Evolutionary conservation across 2,329 filamentous ascomycete species (phyloP).

Genomic region (Paramyrothecium sp.): DNA sequence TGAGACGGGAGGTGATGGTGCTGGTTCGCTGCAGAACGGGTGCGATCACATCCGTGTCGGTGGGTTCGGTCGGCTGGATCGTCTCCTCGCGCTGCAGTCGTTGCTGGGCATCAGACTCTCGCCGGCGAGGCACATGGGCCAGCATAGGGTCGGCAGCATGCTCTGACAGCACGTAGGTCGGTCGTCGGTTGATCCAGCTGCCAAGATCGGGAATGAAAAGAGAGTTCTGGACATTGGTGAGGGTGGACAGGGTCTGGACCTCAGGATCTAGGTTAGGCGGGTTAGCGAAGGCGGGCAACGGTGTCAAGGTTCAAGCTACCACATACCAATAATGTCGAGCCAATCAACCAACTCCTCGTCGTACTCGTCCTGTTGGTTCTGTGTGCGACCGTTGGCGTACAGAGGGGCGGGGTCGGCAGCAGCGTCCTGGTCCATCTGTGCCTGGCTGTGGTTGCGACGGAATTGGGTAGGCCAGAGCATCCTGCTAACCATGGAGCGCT

Average conservation of each 20-base stretch:
- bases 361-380: slow-evolving; percentile 36
- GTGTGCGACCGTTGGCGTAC: neutral
- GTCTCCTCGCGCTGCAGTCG: slow-evolving; percentile 2
- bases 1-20: slow-evolving; percentile 67
- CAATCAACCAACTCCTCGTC: slow-evolving; percentile 37
- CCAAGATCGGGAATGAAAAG: slow-evolving; percentile 84
- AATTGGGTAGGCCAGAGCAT: slow-evolving; percentile 21
- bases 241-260: slow-evolving; percentile 76
- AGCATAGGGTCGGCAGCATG: slow-evolving; percentile 24
- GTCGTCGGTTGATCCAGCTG: slow-evolving; percentile 69
- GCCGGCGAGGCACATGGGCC: slow-evolving; percentile 8
- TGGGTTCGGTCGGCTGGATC: neutral
- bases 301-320: neutral
- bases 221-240: slow-evolving; percentile 89
- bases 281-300: slow-evolving; percentile 4
- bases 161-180: slow-evolving; percentile 72
- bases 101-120: slow-evolving; percentile 12
- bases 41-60: slow-evolving; percentile 6
- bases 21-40: slow-evolving; percentile 35
- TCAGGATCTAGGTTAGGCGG: slow-evolving; percentile 63
- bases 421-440: neutral
- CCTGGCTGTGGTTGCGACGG: slow-evolving; percentile 9
- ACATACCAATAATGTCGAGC: slow-evolving; percentile 36
- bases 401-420: neutral
- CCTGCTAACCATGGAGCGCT: slow-evolving; percentile 20